phyloP scores from a whole-genome alignment of 108 stramenopile genomes.

The Seminavis robusta region DNA sequence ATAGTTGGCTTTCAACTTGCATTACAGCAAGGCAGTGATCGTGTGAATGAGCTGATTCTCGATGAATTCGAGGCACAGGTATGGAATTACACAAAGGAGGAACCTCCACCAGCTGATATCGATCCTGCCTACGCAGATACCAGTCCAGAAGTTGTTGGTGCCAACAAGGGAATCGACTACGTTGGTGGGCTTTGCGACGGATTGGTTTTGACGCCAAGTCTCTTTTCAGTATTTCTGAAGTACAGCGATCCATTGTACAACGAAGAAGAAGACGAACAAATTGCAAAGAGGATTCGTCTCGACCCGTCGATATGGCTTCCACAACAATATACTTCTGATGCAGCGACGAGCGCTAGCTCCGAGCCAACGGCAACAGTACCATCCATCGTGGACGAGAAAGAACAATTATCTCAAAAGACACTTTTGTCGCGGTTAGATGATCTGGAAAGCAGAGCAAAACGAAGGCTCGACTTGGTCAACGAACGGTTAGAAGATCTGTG shows the following conservation, averaged over 20 bases:
- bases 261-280: conserved; percentile 37
- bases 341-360: too few species aligned
- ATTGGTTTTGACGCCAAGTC: conserved; percentile 54
- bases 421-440: too few species aligned
- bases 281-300: too few species aligned
- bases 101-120: conserved; percentile 4
- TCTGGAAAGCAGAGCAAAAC: too few species aligned
- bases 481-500: too few species aligned
- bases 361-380: too few species aligned
- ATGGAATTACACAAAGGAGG: conserved; percentile 67
- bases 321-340: too few species aligned
- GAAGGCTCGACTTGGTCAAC: too few species aligned
- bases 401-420: too few species aligned
- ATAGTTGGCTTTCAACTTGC: conserved; percentile 66
- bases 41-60: conserved; percentile 50
- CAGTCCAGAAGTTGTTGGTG: conserved; percentile 51
- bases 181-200: conserved; percentile 54
- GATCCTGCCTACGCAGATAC: conserved; percentile 50
- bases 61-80: conserved; percentile 60
- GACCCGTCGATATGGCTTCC: too few species aligned
- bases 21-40: conserved; percentile 48
- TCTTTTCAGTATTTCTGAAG: conserved; percentile 53
- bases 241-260: conserved; percentile 70
- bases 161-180: conserved; percentile 65
- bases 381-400: too few species aligned